Conservation (phyloP, 139 green algal genomes). For the Ostreobium quekettii region DNA sequence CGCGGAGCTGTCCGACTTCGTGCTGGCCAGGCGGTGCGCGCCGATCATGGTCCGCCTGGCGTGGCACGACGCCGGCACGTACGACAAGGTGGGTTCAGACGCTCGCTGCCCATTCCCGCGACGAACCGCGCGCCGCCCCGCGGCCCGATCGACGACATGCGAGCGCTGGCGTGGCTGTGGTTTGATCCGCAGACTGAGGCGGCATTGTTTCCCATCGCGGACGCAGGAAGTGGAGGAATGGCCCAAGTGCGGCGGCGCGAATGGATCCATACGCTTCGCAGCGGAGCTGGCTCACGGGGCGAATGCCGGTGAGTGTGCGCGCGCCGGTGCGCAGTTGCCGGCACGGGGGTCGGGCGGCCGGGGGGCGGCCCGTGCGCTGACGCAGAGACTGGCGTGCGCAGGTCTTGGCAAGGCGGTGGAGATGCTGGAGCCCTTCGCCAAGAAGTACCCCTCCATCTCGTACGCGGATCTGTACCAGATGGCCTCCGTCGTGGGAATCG, state of each 20-base stretch:
- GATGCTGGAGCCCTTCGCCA: conserved; percentile 20
- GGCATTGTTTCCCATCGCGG: not conserved
- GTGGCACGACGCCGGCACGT: conserved; percentile 69
- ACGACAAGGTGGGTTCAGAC: conserved; percentile 53
- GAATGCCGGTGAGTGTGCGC: conserved; percentile 65
- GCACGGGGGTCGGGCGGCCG: not conserved
- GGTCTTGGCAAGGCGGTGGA: conserved; percentile 18
- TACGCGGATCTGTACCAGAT: conserved; percentile 31
- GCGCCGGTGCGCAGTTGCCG: not conserved
- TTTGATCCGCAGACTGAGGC: no score
- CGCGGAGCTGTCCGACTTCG: no score
- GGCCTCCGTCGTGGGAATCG: conserved; percentile 19
- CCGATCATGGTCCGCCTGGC: conserved; percentile 56
- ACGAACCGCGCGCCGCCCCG: no score
- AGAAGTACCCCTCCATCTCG: conserved; percentile 22
- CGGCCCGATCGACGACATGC: no score
- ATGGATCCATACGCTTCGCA: conserved; percentile 77
- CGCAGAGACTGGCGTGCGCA: no score
- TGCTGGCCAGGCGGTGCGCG: no score
- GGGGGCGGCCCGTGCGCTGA: no score
- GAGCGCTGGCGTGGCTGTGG: no score
- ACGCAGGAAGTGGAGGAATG: conserved; percentile 42
- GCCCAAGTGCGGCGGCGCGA: conserved; percentile 65
- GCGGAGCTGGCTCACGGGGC: conserved; percentile 69
- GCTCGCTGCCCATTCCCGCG: no score